phyloP scores from a whole-genome alignment of 495 filamentous ascomycete genomes.

The Aspergillus sclerotioniger region DNA sequence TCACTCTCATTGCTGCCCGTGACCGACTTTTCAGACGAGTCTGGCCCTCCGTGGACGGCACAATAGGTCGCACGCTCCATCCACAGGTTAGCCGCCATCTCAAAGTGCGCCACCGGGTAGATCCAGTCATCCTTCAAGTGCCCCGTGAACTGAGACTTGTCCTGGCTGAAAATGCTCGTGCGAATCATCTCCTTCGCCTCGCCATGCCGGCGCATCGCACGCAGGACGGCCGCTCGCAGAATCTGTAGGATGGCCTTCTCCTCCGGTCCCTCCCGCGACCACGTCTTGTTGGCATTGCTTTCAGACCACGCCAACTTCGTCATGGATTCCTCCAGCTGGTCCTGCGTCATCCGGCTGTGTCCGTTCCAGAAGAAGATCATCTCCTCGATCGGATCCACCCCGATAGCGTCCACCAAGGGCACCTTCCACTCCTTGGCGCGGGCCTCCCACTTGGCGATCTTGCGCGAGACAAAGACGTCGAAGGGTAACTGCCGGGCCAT shows the following conservation, averaged over 20 bases:
- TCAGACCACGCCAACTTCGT: slow-evolving; percentile 65
- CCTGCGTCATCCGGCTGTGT: slow-evolving; percentile 69
- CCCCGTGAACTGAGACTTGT: slow-evolving; percentile 69
- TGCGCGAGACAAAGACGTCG: slow-evolving; percentile 81
- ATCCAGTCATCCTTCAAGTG: slow-evolving; percentile 78
- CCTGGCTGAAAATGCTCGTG: slow-evolving; percentile 59
- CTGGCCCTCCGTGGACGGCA: slow-evolving; percentile 26
- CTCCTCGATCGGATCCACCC: slow-evolving; percentile 80
- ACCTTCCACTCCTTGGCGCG: slow-evolving; percentile 67
- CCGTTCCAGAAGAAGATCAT: slow-evolving; percentile 96
- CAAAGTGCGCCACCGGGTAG: slow-evolving; percentile 78
- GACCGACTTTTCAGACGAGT: slow-evolving; percentile 7
- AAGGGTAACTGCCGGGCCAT: slow-evolving; percentile 89
- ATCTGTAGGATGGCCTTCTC: slow-evolving; percentile 70
- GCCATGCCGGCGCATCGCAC: slow-evolving; percentile 57
- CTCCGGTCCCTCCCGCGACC: slow-evolving; percentile 63
- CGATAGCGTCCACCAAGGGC: slow-evolving; percentile 76
- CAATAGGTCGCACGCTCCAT: slow-evolving; percentile 51
- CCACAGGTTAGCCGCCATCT: slow-evolving; percentile 84
- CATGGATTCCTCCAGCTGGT: slow-evolving; percentile 64
- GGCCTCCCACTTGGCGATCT: slow-evolving; percentile 86
- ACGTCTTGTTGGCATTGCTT: slow-evolving; percentile 49
- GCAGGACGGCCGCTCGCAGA: slow-evolving; percentile 63
- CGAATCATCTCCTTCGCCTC: slow-evolving; percentile 65
- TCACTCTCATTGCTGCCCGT: slow-evolving; percentile 16